Conservation (phyloP, 495 filamentous ascomycete genomes). For the Aspergillus carlsbadensis region DNA sequence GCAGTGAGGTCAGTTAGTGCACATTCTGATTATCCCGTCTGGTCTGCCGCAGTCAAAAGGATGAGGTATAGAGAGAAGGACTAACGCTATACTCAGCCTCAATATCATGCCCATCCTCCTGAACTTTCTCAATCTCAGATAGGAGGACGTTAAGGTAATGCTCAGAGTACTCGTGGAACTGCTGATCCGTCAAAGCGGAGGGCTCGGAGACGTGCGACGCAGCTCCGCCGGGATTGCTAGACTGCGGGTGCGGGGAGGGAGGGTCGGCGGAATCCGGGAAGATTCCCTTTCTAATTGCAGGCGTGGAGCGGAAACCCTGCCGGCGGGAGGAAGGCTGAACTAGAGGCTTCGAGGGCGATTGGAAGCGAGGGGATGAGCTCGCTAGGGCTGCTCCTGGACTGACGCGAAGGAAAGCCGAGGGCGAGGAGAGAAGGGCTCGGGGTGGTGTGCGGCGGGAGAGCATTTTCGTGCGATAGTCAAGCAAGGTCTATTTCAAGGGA, state of each 20-base stretch:
- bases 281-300: slow-evolving; percentile 37
- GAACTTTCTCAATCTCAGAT: slow-evolving; percentile 41
- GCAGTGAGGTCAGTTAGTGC: background rate
- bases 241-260: slow-evolving; percentile 36
- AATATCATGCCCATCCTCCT: slow-evolving; percentile 48
- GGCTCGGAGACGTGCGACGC: slow-evolving; percentile 40
- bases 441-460: slow-evolving; percentile 33
- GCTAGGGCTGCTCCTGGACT: background rate
- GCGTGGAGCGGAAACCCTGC: slow-evolving; percentile 33
- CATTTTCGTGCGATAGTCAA: slow-evolving; percentile 23
- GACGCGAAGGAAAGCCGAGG: slow-evolving; percentile 3
- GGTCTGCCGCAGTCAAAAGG: background rate
- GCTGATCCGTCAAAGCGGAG: slow-evolving; percentile 34
- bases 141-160: slow-evolving; percentile 50
- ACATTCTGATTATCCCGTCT: too few species aligned
- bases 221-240: slow-evolving; percentile 32
- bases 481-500: background rate
- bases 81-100: slow-evolving; percentile 58
- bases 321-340: background rate
- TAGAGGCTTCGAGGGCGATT: slow-evolving; percentile 4
- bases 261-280: slow-evolving; percentile 43
- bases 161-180: slow-evolving; percentile 52
- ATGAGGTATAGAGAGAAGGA: slow-evolving; percentile 6
- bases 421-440: slow-evolving; percentile 19
- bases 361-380: background rate